Base-by-base conservation (phyloP, 1,139 yeast species). In the Geotrichum fermentans region DNA sequence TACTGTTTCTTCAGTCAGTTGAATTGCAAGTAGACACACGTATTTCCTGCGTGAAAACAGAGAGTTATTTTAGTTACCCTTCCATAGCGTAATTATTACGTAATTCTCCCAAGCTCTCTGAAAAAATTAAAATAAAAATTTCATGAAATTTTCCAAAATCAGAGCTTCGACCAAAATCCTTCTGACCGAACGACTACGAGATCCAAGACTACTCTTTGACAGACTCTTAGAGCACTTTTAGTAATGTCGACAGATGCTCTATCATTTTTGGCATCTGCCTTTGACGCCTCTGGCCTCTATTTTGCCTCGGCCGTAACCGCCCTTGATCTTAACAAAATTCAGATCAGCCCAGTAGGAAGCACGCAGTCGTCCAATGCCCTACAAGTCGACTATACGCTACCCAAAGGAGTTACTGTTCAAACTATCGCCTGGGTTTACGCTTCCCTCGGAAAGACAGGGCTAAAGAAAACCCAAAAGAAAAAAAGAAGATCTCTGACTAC, bases 221-320 rank as follows among this genome's bases (percentile, higher is more conserved):
- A n/a, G n/a, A n/a, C 10, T 24, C 28, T 24, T 24, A 6, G 28
- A 24, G 10, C 28, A 24, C 28, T 24, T 6, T 10, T 10, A 36
- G 28, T 21, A 22, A 35, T 35, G 35, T 18, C 35, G 5, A 36
- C 28, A 17, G 37, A 30, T 24, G 36, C 50, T 16, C 46, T 55
- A 35, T 55, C 59, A 7, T 54, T 61, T 24, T 45, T 62, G 30
- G 60, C 65, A 35, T 59, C 69, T 11, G 57, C 61, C 24, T 82
- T 79, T 63, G 85, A 82, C 66, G 73, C 80, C 11, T 65, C 76
- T 0, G 81, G 82, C 21, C 71, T 75, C 41, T 74, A 74, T 59
- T 74, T 82, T 58, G 94, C 95, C 17, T 77, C 80, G 44, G 89
- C 80, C 0, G 70, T 79, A 22, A 78, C 81, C 37, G 83, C 89